Evolutionary conservation across 306 rosid species (phyloP).

Genomic region (Sesbania bispinosa): DNA sequence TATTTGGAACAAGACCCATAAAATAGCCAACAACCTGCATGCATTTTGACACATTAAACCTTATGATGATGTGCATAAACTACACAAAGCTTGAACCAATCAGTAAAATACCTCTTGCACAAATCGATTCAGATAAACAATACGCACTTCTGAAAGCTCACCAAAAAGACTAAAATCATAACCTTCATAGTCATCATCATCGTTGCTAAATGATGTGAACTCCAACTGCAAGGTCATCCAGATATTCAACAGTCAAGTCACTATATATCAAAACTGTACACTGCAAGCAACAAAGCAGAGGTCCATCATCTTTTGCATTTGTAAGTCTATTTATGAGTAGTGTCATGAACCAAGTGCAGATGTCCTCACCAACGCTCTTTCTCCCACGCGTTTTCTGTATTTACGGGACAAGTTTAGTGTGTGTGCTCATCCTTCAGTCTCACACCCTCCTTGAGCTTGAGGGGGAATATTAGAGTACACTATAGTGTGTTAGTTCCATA

Average conservation of each 20-base stretch:
- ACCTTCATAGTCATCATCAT: slow-evolving; percentile 88
- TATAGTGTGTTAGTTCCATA: no score
- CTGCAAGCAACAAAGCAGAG: not conserved
- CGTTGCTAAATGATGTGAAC: slow-evolving; percentile 70
- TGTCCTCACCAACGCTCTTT: no score
- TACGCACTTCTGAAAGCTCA: slow-evolving; percentile 94
- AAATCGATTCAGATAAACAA: slow-evolving; percentile 87
- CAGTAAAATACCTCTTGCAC: slow-evolving; percentile 74
- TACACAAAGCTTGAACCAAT: slow-evolving; percentile 1
- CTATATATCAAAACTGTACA: slow-evolving; percentile 7
- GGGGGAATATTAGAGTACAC: no score
- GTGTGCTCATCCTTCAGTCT: no score
- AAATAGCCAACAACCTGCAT: slow-evolving; percentile 81
- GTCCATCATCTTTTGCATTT: not conserved
- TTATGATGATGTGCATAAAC: not conserved
- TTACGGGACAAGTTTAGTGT: no score
- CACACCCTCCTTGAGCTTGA: no score
- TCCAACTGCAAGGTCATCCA: slow-evolving; percentile 58
- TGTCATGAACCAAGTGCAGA: no score
- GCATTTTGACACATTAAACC: slow-evolving; percentile 24
- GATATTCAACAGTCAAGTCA: slow-evolving; percentile 21
- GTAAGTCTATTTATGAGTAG: not conserved
- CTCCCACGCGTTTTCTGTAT: no score
- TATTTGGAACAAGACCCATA: slow-evolving; percentile 90
- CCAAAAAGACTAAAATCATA: slow-evolving; percentile 87